phyloP scores from a whole-genome alignment of 768 basidiomycete species.

The Boletus tylopilopsis region DNA sequence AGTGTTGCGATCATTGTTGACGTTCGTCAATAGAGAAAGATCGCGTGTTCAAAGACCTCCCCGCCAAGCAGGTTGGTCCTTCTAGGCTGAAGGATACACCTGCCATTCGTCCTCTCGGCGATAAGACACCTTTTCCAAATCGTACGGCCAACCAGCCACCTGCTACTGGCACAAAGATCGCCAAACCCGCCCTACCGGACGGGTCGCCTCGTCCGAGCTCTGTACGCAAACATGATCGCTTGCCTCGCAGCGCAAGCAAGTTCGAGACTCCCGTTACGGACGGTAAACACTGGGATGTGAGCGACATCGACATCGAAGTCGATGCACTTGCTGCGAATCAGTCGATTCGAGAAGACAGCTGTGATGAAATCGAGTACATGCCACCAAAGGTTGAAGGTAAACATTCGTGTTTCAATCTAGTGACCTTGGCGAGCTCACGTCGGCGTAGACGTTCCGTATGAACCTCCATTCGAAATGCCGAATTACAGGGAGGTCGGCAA shows the following conservation, averaged over 20 bases:
- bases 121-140: slow-evolving; percentile 78
- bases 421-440: slow-evolving; percentile 2
- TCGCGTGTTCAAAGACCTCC: slow-evolving; percentile 16
- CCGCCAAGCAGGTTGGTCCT: slow-evolving; percentile 26
- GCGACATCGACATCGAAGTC: slow-evolving; percentile 46
- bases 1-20: background rate
- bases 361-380: slow-evolving; percentile 53
- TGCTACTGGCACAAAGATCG: slow-evolving; percentile 34
- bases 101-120: slow-evolving; percentile 51
- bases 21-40: slow-evolving; percentile 16
- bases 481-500: slow-evolving; percentile 43
- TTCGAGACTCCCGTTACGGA: slow-evolving; percentile 67
- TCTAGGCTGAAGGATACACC: slow-evolving; percentile 24
- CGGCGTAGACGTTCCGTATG: slow-evolving; percentile 37
- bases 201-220: slow-evolving; percentile 62
- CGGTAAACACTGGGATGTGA: slow-evolving; percentile 76
- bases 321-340: slow-evolving; percentile 20
- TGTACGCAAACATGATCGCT: slow-evolving; percentile 57
- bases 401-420: slow-evolving; percentile 13
- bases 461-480: slow-evolving; percentile 47
- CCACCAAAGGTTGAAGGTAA: slow-evolving; percentile 48
- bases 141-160: slow-evolving; percentile 36
- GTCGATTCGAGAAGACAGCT: slow-evolving; percentile 30
- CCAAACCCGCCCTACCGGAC: slow-evolving; percentile 38
- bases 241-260: slow-evolving; percentile 47